These are phyloP conservation scores for Multifurca ochricompacta DNA, from an alignment of 768 basidiomycete species.

Conservation along the genomic window DNA sequence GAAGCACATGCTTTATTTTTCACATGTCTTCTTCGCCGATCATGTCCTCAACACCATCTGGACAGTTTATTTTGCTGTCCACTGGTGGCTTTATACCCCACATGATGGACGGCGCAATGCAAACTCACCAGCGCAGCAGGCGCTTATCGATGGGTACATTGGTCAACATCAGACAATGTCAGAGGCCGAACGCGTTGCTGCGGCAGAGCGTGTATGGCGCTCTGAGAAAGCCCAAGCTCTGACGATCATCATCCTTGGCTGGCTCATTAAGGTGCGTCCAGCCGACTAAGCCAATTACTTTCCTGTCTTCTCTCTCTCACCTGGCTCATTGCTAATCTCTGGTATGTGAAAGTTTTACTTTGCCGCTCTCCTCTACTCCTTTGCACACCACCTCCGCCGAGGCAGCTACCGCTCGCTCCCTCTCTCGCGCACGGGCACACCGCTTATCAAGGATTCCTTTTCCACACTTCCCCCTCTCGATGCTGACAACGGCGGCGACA, in stretches of 20 bases:
- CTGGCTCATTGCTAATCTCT: background rate
- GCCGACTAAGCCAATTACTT: background rate
- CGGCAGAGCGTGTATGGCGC: conserved; percentile 82
- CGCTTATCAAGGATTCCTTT: conserved; percentile 23
- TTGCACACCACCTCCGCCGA: conserved; percentile 84
- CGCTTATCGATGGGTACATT: conserved; percentile 54
- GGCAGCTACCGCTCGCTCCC: conserved; percentile 85
- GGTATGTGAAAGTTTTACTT: conserved; percentile 68
- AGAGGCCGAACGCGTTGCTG: conserved; percentile 54
- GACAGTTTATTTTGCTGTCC: conserved; percentile 85
- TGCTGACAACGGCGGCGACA: conserved; percentile 25
- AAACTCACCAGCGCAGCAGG: conserved; percentile 85
- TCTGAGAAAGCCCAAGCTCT: conserved; percentile 81
- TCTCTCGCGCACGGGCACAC: conserved; percentile 25
- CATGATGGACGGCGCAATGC: conserved; percentile 80
- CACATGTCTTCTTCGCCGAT: conserved; percentile 88
- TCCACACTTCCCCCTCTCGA: conserved; percentile 32
- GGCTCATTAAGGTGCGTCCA: conserved; percentile 73
- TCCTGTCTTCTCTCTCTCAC: background rate
- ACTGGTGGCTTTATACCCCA: conserved; percentile 87
- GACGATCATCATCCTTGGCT: conserved; percentile 70
- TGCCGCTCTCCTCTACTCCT: conserved; percentile 83
- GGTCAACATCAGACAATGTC: conserved; percentile 43
- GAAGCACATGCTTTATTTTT: conserved; percentile 76
- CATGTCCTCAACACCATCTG: conserved; percentile 85